Base-by-base conservation (phyloP, 1,284 basidiomycete species). In the Mrakiaceae sp. region DNA sequence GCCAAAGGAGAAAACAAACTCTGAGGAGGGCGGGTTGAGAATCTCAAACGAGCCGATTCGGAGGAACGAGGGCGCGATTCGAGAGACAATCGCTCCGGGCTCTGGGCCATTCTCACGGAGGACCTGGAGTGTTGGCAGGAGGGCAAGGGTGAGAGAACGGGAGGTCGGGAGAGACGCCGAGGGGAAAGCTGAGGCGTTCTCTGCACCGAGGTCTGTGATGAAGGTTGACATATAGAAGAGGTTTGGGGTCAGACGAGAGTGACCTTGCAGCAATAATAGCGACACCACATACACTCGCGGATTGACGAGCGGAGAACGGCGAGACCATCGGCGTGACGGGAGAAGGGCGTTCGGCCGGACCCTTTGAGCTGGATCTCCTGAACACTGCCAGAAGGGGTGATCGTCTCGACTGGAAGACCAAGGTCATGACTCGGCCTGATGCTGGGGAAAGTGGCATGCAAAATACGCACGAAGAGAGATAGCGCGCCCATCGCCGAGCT, bases 361-460 rank as follows among this genome's bases (percentile, higher is more conserved):
- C 95, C 95, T 73, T 98, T 98, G 69, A 98, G 82, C 74, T 98
- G 95, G 4, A 98, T 80, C 73, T 98, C 93, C 69, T 85, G 86
- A 0, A 80, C 78, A 2, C 77, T 82, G 79, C 1, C 83, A 75
- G 4, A 77, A 73, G 0, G 86, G 84, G 71, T 87, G 83, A 2
- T 85, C 0, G 90, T 90, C 62, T 87, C 85, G 64, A 90, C 88
- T 89, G 65, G 7, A 51, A 57, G 46, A 61, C n/a, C 61, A 63
- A 7, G 51, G 27, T 50, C 16, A 40, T 49, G n/a, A 58, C 42
- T 47, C 9, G 10, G 40, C 5, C 9, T 9, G 27, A 56, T 39
- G 48, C 58, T 16, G 48, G 42, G 12, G 16, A 44, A 43, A 16
- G 43, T 7, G 58, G 55, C 11, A 53, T 62, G 40, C 10, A 47